Base-by-base conservation (phyloP, 495 filamentous ascomycete genomes). In the Daldinia decipiens region DNA sequence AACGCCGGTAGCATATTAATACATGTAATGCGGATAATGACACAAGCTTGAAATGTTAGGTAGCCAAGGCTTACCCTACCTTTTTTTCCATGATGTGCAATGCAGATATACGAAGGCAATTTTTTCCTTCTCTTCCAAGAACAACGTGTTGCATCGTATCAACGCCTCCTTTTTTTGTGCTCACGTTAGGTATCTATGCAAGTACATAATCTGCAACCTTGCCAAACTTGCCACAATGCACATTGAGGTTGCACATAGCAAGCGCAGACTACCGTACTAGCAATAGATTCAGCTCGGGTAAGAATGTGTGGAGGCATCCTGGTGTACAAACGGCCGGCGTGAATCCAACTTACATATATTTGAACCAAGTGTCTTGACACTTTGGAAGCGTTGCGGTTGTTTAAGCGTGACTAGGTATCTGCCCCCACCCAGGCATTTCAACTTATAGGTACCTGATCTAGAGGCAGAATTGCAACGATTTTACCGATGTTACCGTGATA, bases 261-360 rank as follows among this genome's bases (percentile, higher is more conserved):
- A 38, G 43, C 40, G 51, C 17, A 47, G 29, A 50, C 67, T 70
- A 64, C 26, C 50, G 13, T 31, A 53, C 69, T 64, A 67, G 27
- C 36, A 52, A 68, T 43, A 55, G 39, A 59, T 50, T 54, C 56
- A 65, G 60, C 60, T 67, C 50, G 65, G 64, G 56, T 61, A 63
- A 50, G 70, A 72, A 57, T 62, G 50, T 72, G 21, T 68, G 65
- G 70, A 27, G 47, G 61, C 9, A 13, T 39, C 60, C 62, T 61
- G 56, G 65, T 68, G 65, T 56, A 53, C 57, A 40, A 65, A 72
- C 65, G 59, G 61, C 39, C 17, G 65, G 51, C 54, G 59, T 68
- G 60, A 64, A 34, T 45, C 59, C 55, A 66, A 24, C 50, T 51
- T 47, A 47, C 43, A 47, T 21, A 27, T 17, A 24, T 51, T 29